phyloP scores from a whole-genome alignment of 2,329 filamentous ascomycete genomes.

The Chalara sp. region DNA sequence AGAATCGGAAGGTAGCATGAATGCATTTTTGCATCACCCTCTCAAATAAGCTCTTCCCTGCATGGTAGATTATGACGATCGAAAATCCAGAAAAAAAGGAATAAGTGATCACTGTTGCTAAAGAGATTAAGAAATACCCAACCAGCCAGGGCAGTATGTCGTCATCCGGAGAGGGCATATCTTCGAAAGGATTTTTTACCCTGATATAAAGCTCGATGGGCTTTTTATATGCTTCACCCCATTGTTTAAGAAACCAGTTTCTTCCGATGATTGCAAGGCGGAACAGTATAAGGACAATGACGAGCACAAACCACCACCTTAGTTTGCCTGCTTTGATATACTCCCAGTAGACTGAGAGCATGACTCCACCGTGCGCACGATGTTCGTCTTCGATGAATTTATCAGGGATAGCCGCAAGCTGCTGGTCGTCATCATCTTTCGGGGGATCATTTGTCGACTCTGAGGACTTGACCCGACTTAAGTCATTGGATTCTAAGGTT shows the following conservation, averaged over 20 bases:
- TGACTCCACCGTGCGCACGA: constrained; percentile 67
- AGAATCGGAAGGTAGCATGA: constrained; percentile 80
- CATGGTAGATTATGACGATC: constrained; percentile 71
- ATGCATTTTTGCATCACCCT: constrained; percentile 68
- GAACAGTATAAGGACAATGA: constrained; percentile 56
- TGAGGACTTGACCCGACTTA: constrained; percentile 14
- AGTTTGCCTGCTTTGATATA: constrained; percentile 79
- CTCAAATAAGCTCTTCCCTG: constrained; percentile 69
- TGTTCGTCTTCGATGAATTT: constrained; percentile 78
- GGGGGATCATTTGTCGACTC: constrained; percentile 19
- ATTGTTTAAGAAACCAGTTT: constrained; percentile 78
- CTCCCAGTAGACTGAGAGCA: constrained; percentile 71
- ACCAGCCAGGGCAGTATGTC: constrained; percentile 70
- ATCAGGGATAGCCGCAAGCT: constrained; percentile 46
- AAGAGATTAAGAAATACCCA: constrained; percentile 60
- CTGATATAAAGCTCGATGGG: constrained; percentile 5
- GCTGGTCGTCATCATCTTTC: constrained; percentile 24
- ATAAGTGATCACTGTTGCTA: constrained; percentile 51
- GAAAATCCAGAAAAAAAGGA: constrained; percentile 59
- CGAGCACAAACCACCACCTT: constrained; percentile 62
- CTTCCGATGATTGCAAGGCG: constrained; percentile 59
- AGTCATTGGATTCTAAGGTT: constrained; percentile 18
- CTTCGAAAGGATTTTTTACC: constrained; percentile 35
- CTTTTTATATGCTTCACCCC: constrained; percentile 68
- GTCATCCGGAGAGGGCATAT: constrained; percentile 57